These are phyloP conservation scores for Ogataea polymorpha DNA, from an alignment of 805 yeast genomes.

Conservation along the genomic window DNA sequence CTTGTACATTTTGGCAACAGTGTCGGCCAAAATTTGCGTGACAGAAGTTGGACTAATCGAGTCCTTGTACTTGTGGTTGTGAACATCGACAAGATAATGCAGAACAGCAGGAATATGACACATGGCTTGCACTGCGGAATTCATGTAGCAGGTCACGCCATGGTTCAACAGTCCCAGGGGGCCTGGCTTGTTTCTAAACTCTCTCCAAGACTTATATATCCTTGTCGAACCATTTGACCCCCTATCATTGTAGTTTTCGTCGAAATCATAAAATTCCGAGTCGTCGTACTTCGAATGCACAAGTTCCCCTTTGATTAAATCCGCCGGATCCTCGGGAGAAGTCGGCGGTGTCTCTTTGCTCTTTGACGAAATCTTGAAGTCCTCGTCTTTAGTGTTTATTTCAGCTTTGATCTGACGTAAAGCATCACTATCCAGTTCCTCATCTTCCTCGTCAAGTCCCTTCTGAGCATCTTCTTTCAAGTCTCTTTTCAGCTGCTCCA, in stretches of 20 bases:
- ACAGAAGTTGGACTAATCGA: conserved; percentile 55
- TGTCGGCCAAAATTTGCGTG: conserved; percentile 63
- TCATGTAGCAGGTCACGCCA: conserved; percentile 96
- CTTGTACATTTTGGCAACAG: conserved; percentile 67
- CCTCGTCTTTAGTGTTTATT: conserved; percentile 26
- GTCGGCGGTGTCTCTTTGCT: conserved; percentile 32
- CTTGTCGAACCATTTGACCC: conserved; percentile 62
- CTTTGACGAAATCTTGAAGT: conserved; percentile 13
- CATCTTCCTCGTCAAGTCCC: conserved; percentile 27
- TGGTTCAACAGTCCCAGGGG: conserved; percentile 77
- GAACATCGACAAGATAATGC: conserved; percentile 71
- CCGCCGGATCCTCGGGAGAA: conserved; percentile 32
- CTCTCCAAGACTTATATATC: conserved; percentile 72
- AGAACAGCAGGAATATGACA: conserved; percentile 88
- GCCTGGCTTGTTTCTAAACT: conserved; percentile 45
- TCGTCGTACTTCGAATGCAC: conserved; percentile 22
- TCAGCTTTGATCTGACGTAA: conserved; percentile 5
- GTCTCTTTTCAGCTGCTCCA: conserved; percentile 26
- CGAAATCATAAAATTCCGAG: conserved; percentile 51
- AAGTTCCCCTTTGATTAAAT: conserved; percentile 15
- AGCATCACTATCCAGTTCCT: conserved; percentile 15
- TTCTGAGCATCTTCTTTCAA: conserved; percentile 32
- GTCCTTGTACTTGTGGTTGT: conserved; percentile 47
- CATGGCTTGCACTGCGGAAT: conserved; percentile 89
- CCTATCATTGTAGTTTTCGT: conserved; percentile 54